Percentiles rank a stretch among this genome's conserved stretches.
These are phyloP conservation scores for Conoideocrella luteorostrata DNA, from an alignment of 2,329 filamentous ascomycete genomes.

Conservation along the genomic window DNA sequence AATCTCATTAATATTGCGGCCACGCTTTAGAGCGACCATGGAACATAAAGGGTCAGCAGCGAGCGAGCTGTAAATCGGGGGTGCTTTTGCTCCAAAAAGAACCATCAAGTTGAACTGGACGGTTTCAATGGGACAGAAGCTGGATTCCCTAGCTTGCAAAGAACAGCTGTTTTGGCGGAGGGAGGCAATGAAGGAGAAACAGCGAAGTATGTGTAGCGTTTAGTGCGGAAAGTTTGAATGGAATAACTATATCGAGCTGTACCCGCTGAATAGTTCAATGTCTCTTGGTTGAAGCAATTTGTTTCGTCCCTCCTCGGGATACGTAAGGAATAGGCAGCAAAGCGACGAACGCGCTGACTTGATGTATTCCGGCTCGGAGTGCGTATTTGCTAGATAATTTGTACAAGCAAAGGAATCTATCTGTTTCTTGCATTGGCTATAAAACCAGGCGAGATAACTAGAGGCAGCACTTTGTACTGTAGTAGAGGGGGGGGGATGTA, in stretches of 20 bases:
- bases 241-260: constrained; percentile 1
- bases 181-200: neutral
- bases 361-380: no score
- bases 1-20: constrained; percentile 28
- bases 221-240: constrained; percentile 6
- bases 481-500: no score
- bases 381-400: no score
- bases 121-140: neutral
- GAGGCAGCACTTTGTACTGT: no score
- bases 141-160: neutral
- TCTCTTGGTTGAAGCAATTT: constrained; percentile 16
- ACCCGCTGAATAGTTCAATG: neutral
- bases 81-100: neutral
- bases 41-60: neutral
- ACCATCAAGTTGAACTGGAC: neutral
- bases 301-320: neutral
- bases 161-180: neutral
- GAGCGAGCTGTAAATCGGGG: neutral
- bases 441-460: no score
- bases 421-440: no score
- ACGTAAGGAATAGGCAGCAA: constrained; percentile 1
- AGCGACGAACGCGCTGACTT: no score
- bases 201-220: constrained; percentile 8
- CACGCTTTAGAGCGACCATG: constrained; percentile 7
- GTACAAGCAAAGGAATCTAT: no score